These are phyloP conservation scores for Diutina mesorugosa DNA, from an alignment of 1,139 yeast species.

Conservation along the genomic window DNA sequence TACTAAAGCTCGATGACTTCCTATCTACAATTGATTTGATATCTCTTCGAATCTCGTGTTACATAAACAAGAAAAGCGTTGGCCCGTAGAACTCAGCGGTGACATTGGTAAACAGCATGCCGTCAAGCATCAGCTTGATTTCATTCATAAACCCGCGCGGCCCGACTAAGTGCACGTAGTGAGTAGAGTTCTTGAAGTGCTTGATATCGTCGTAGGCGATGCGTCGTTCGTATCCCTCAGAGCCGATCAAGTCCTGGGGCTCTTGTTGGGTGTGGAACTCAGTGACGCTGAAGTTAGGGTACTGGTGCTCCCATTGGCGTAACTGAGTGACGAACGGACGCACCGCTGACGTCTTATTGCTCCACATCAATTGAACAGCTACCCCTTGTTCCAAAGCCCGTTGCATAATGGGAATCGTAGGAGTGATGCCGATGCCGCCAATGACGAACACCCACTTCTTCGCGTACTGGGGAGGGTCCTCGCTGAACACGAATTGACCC, in stretches of 20 bases:
- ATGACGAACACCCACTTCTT: constrained; percentile 33
- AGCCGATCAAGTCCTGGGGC: not conserved
- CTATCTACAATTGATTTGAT: too few species aligned
- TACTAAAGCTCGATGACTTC: too few species aligned
- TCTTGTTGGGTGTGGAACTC: constrained; percentile 10
- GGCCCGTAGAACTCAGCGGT: constrained; percentile 1
- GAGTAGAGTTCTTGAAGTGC: not conserved
- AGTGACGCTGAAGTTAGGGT: constrained; percentile 10
- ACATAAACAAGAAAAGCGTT: not conserved
- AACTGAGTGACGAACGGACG: constrained; percentile 20
- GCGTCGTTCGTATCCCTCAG: not conserved
- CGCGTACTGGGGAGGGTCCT: constrained; percentile 6
- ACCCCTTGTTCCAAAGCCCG: constrained; percentile 16
- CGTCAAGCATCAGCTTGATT: not conserved
- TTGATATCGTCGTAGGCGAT: not conserved
- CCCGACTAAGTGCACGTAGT: not conserved
- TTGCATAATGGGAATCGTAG: constrained; percentile 40
- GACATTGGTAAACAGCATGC: not conserved
- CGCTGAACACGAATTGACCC: constrained; percentile 36
- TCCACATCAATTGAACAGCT: constrained; percentile 17
- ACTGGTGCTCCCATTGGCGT: constrained; percentile 7
- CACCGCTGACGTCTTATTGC: constrained; percentile 12
- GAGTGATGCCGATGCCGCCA: constrained; percentile 65
- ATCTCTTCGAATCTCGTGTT: too few species aligned
- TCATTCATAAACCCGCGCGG: not conserved